Evolutionary conservation across 1,139 yeast genomes (phyloP).

Genomic region (Blastobotrys proliferans): DNA sequence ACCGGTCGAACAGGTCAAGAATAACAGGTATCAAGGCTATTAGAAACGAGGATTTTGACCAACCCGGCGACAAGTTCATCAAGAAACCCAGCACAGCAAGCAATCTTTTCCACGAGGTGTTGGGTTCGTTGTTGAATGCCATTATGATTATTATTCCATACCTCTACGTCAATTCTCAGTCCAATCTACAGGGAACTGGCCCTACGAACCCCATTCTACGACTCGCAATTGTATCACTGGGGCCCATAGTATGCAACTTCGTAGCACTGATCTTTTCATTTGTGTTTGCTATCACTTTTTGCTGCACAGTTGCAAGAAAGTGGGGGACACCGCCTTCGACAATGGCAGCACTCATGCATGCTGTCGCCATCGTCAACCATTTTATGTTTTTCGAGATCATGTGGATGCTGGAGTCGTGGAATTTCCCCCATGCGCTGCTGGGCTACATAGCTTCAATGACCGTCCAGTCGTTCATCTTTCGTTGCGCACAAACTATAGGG

Average conservation of each 20-base stretch:
- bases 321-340: constrained; percentile 94
- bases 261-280: constrained; percentile 43
- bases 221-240: constrained; percentile 45
- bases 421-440: constrained; percentile 51
- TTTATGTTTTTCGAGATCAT: constrained; percentile 55
- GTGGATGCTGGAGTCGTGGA: constrained; percentile 63
- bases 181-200: constrained; percentile 48
- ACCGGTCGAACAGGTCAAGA: constrained; percentile 51
- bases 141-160: constrained; percentile 53
- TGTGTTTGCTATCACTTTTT: constrained; percentile 46
- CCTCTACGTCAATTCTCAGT: constrained; percentile 66
- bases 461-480: constrained; percentile 52
- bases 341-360: constrained; percentile 91
- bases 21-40: constrained; percentile 65
- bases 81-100: constrained; percentile 45
- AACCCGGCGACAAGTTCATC: background rate
- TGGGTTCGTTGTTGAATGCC: constrained; percentile 46
- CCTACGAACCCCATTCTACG: constrained; percentile 54
- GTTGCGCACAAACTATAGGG: constrained; percentile 43
- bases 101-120: constrained; percentile 49
- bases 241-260: constrained; percentile 53
- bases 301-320: constrained; percentile 93
- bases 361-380: constrained; percentile 58
- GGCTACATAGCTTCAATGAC: constrained; percentile 55
- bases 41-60: constrained; percentile 20